phyloP scores from a whole-genome alignment of 163 green algal genomes.

The Scenedesmus sp. region DNA sequence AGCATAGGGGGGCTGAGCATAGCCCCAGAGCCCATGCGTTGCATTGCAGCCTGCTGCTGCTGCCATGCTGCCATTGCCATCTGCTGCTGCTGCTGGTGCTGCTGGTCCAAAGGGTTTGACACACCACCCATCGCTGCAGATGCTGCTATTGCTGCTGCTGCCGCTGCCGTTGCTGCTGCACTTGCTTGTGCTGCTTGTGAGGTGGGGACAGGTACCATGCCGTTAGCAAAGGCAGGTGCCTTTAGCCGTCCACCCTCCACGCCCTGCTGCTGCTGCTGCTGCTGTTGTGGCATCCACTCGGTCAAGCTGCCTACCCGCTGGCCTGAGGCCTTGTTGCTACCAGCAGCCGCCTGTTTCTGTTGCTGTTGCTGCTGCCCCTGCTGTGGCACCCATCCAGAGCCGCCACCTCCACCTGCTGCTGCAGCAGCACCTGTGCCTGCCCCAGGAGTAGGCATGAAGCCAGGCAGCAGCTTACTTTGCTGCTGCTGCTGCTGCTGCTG shows the following conservation, averaged over 20 bases:
- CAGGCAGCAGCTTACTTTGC: conserved; percentile 8
- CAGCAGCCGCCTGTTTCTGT: background rate
- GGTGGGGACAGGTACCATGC: conserved; percentile 13
- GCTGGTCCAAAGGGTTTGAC: background rate
- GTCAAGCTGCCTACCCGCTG: background rate
- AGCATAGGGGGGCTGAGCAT: conserved; percentile 16
- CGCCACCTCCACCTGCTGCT: background rate
- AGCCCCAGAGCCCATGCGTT: conserved; percentile 20
- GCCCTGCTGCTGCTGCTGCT: conserved; percentile 24
- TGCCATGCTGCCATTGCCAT: background rate
- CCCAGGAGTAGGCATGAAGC: conserved; percentile 39
- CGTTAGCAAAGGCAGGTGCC: background rate
- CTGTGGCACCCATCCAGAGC: background rate
- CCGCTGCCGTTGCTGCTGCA: background rate
- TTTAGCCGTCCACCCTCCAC: background rate
- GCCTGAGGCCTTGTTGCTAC: background rate
- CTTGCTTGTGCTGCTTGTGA: background rate
- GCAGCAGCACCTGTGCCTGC: conserved; percentile 17
- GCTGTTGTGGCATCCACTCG: background rate
- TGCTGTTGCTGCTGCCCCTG: conserved; percentile 11
- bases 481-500: conserved; percentile 41
- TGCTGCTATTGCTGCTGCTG: background rate
- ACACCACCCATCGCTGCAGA: background rate
- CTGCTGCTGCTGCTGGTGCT: conserved; percentile 38
- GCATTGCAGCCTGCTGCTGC: conserved; percentile 19